Evolutionary conservation across 2,329 filamentous ascomycete species (phyloP).

Genomic region (Aspergillus novoparasiticus): DNA sequence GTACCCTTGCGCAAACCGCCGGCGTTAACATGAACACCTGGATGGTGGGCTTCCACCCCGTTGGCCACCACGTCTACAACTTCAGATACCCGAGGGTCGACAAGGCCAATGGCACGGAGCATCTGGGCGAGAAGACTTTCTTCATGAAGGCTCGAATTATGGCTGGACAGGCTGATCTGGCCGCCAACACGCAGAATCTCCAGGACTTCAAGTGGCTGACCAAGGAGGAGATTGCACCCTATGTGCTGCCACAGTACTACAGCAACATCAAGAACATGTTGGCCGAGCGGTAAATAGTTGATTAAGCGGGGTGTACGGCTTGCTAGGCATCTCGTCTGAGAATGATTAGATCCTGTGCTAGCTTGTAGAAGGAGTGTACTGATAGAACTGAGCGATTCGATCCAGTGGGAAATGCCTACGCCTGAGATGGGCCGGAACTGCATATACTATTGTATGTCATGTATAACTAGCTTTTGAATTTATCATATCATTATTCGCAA

Average conservation of each 20-base stretch:
- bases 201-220: conserved; percentile 90
- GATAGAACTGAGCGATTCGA: conserved; percentile 14
- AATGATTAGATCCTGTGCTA: neutral
- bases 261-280: conserved; percentile 79
- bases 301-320: conserved; percentile 3
- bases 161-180: conserved; percentile 88
- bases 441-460: conserved; percentile 42
- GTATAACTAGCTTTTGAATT: conserved; percentile 40
- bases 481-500: conserved; percentile 15
- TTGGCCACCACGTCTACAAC: conserved; percentile 73
- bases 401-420: conserved; percentile 2
- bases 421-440: conserved; percentile 24
- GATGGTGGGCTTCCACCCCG: conserved; percentile 87
- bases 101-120: conserved; percentile 38
- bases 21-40: conserved; percentile 99
- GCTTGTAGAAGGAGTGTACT: conserved; percentile 11
- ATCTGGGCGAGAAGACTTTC: conserved; percentile 79
- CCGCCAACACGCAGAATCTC: conserved; percentile 70
- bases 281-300: conserved; percentile 64
- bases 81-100: conserved; percentile 53
- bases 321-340: neutral
- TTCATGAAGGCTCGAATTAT: conserved; percentile 97
- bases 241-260: conserved; percentile 71
- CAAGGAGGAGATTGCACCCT: conserved; percentile 78
- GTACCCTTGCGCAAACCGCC: conserved; percentile 73